Evolutionary conservation across 306 rosid species (phyloP).

Genomic region (Sophora flavescens): DNA sequence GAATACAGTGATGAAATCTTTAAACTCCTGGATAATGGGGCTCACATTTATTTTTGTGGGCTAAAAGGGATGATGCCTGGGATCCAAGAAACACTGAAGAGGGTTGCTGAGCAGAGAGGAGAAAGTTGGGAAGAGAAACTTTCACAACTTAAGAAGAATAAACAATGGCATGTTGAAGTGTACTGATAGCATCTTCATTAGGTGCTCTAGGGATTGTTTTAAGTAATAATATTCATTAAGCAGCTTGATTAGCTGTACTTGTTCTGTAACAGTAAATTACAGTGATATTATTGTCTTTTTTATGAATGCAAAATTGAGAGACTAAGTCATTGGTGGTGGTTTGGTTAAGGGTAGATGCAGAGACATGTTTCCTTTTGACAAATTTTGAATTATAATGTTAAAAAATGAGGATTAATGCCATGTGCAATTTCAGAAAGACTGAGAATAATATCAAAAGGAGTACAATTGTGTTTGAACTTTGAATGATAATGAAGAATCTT

Average conservation of each 20-base stretch:
- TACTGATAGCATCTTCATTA: slow-evolving; percentile 53
- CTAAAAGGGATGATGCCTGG: slow-evolving; percentile 99
- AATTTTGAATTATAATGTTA: slow-evolving; percentile 8
- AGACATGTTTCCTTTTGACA: slow-evolving; percentile 19
- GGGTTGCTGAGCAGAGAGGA: slow-evolving; percentile 87
- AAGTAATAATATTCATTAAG: slow-evolving; percentile 45
- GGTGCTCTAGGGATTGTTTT: slow-evolving; percentile 37
- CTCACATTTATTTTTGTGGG: slow-evolving; percentile 98
- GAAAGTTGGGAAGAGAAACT: slow-evolving; percentile 96
- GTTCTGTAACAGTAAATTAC: slow-evolving; percentile 48
- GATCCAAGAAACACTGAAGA: slow-evolving; percentile 91
- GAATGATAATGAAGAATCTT: slow-evolving; percentile 1
- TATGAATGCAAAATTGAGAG: slow-evolving; percentile 41
- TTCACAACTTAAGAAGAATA: slow-evolving; percentile 91
- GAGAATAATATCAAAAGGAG: background rate
- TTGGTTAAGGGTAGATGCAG: background rate
- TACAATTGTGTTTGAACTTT: slow-evolving; percentile 12
- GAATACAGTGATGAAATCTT: slow-evolving; percentile 92
- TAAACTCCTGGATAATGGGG: slow-evolving; percentile 81
- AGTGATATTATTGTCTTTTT: slow-evolving; percentile 30
- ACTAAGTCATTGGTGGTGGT: slow-evolving; percentile 13
- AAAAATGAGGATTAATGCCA: background rate
- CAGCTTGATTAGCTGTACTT: slow-evolving; percentile 42
- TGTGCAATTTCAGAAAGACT: background rate
- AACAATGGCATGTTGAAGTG: slow-evolving; percentile 99